Evolutionary conservation across 768 basidiomycete genomes (phyloP), one percentile per base, ranked within the genome.

Genomic region (Suillus bovinus): DNA sequence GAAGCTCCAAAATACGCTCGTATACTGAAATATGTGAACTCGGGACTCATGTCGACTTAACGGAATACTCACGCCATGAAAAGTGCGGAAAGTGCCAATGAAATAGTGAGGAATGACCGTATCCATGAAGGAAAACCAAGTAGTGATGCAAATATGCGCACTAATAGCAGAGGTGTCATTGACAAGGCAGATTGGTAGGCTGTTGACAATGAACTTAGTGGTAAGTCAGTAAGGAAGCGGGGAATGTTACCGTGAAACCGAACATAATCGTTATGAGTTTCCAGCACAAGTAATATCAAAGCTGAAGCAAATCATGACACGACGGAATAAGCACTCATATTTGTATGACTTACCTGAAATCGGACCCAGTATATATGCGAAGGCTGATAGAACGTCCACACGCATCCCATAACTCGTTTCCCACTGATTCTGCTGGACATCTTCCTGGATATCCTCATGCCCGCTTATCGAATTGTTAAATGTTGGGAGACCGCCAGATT

Each of bases 111-210:
- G 13, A 86, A 58, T 5, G 78, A 80, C 58, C 77, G 76, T 17
- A 91, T 69, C 79, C 85, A 84, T 4, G 77, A 66, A 5, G 85
- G 81, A 64, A 87, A 80, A 41, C 78, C 80, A 29, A 86, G 69
- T 8, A 88, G 69, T 24, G 85, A 81, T 39, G 80, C 77, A 66
- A 88, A 67, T 62, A 91, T 79, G 61, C 85, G 78, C 38, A 88
- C 63, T 29, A 85, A 53, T 38, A 90, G 68, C 11, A 90, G 73
- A 7, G 90, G 90, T 0, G 85, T 84, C 5, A 85, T 85, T 47
- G 90, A 72, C 14, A 93, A 78, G 5, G 88, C 90, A 13, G 90
- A 90, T 75, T 92, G 91, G 70, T 92, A 92, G 34, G 89, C 91
- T 93, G 70, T 24, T 63, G 36, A 53, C 22, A 41, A 60, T 59